Conservation (phyloP, 176 grass and related monocot genomes). For the Oryza nivara region DNA sequence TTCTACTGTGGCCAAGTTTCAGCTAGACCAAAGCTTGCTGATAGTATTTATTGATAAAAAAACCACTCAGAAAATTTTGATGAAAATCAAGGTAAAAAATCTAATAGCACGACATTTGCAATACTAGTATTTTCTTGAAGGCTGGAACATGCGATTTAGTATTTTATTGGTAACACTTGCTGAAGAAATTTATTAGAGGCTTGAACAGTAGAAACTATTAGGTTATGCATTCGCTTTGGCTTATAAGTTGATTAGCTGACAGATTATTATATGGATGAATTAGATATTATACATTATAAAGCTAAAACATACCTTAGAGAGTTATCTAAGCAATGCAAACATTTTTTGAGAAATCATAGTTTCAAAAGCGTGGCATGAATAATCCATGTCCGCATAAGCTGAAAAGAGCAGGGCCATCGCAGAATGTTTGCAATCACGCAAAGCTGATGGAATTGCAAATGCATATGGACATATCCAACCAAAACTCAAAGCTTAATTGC, state of each 20-base stretch:
- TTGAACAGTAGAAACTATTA: not conserved
- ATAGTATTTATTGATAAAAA: slow-evolving; percentile 12
- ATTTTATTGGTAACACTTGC: not conserved
- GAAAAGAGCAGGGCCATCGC: not conserved
- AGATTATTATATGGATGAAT: too few relatives aligned
- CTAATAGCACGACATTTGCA: not conserved
- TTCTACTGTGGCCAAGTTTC: not conserved
- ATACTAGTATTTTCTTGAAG: not conserved
- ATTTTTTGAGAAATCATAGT: too few relatives aligned
- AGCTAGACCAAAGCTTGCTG: not conserved
- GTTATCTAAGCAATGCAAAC: too few relatives aligned
- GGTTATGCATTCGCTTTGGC: not conserved
- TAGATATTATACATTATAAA: too few relatives aligned
- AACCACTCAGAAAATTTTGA: not conserved
- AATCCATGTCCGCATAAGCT: too few relatives aligned
- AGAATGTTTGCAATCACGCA: not conserved
- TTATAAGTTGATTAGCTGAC: too few relatives aligned
- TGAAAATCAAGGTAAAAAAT: not conserved
- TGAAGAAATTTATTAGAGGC: not conserved
- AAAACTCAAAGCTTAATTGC: not conserved
- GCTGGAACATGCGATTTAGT: not conserved
- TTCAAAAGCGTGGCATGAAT: too few relatives aligned
- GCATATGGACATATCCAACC: slow-evolving; percentile 20
- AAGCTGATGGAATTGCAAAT: slow-evolving; percentile 5
- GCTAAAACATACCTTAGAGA: too few relatives aligned